Percentiles rank a stretch among this genome's conserved stretches.
phyloP scores from a whole-genome alignment of 495 filamentous ascomycete species.

The Saxophila tyrrhenica region DNA sequence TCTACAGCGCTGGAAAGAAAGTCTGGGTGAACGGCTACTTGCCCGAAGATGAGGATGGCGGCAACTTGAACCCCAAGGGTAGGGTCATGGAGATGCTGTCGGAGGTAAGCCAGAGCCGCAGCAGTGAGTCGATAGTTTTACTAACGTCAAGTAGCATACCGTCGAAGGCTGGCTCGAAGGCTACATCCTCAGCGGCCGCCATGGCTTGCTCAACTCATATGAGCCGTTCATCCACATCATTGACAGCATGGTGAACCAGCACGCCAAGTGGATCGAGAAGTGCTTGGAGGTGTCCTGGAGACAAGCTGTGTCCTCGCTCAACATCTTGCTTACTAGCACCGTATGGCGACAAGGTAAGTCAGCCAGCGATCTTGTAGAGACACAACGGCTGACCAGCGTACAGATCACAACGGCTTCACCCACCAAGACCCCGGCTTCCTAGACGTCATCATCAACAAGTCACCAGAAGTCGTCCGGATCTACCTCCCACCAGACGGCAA shows the following conservation, averaged over 20 bases:
- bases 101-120: conserved; percentile 16
- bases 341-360: conserved; percentile 51
- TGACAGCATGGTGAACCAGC: conserved; percentile 69
- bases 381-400: background rate
- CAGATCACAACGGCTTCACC: conserved; percentile 67
- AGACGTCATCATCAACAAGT: conserved; percentile 63
- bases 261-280: conserved; percentile 74
- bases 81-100: conserved; percentile 70
- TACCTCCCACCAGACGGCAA: conserved; percentile 68
- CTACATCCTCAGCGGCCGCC: conserved; percentile 57
- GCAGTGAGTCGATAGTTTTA: no score
- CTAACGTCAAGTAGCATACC: conserved; percentile 41
- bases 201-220: conserved; percentile 65
- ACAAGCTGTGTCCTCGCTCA: conserved; percentile 53
- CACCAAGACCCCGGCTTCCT: conserved; percentile 71
- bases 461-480: conserved; percentile 62
- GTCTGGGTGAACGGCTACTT: conserved; percentile 68
- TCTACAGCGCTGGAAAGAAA: conserved; percentile 62
- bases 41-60: conserved; percentile 56
- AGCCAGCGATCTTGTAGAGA: background rate
- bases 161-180: conserved; percentile 69
- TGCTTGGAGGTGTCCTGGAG: conserved; percentile 62
- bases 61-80: conserved; percentile 51
- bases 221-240: conserved; percentile 71
- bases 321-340: conserved; percentile 62